Evolutionary conservation across 2,329 filamentous ascomycete genomes (phyloP).

Genomic region (Fusarium heterosporum): DNA sequence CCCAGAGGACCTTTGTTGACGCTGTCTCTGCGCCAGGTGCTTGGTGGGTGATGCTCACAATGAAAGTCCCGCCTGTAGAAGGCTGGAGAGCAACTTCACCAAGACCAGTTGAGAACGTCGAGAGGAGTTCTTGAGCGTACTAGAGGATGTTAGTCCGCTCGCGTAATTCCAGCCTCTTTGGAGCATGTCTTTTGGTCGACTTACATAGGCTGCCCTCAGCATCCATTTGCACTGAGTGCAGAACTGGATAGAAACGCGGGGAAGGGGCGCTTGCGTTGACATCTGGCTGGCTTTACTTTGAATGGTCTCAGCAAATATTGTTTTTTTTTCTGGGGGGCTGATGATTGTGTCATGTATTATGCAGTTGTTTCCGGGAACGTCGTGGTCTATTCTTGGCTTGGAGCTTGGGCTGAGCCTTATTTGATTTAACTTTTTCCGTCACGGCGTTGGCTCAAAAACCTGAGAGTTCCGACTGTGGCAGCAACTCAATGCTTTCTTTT

Average conservation of each 20-base stretch:
- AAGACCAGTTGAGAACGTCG: constrained; percentile 85
- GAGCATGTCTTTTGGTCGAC: constrained; percentile 44
- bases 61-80: constrained; percentile 84
- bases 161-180: background rate
- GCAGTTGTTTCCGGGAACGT: constrained; percentile 24
- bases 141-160: constrained; percentile 51
- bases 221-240: constrained; percentile 97
- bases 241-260: constrained; percentile 87
- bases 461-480: constrained; percentile 12
- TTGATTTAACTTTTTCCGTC: constrained; percentile 21
- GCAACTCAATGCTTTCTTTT: constrained; percentile 7
- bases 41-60: constrained; percentile 69
- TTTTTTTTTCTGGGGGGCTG: background rate
- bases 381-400: constrained; percentile 22
- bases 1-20: constrained; percentile 76
- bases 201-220: constrained; percentile 85
- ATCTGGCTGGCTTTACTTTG: constrained; percentile 28
- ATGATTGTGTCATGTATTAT: constrained; percentile 4
- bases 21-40: constrained; percentile 48
- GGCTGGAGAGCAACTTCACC: constrained; percentile 92
- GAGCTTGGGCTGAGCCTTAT: background rate
- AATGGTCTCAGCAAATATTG: background rate
- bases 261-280: constrained; percentile 51
- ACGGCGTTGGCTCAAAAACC: constrained; percentile 14
- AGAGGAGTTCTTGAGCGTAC: constrained; percentile 95